Base-by-base conservation (phyloP, 1,284 basidiomycete species). In the Ustilago nuda region DNA sequence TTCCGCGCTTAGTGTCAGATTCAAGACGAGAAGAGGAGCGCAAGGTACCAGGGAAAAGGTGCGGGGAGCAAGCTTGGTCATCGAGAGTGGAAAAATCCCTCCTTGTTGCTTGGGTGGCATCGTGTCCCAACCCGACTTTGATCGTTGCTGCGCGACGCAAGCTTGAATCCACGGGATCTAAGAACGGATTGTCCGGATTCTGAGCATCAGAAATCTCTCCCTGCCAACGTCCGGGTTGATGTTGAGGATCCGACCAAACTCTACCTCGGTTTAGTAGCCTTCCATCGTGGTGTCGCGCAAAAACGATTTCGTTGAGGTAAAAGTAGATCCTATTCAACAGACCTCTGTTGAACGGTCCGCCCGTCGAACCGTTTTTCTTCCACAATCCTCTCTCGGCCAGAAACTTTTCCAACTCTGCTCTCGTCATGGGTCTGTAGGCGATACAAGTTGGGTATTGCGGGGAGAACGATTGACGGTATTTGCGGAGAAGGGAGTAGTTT, bases 301-400 rank as follows among this genome's bases (percentile, higher is more conserved):
- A 93, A 4, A 90, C 89, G n/a, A 90, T 89, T 70, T 93, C 91
- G 82, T 93, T 92, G 81, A 93, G 87, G 19, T 91, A 89, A 50
- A 92, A 87, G 84, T 93, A 93, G 36, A 92, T 84, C 82, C 91
- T 91, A 86, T 94, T 93, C 70, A 94, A 83, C 69, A 92, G 88
- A 0, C 92, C 92, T 2, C 89, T 84, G 78, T 92, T 89, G 79
- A 94, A 90, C 74, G 90, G 90, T 23, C 74, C 74, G 48, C 87
- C 86, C 77, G 87, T 87, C 35, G 85, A 87, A 0, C 89, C 87
- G 32, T 86, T 87, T 53, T 87, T 88, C 43, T 89, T 88, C 61
- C 90, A 86, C 19, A 93, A 85, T 0, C 91, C 91, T 15, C 91
- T 87, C 79, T 92, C 90, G 0, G 84, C 85, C 8, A 94, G 87